Evolutionary conservation across 2,329 filamentous ascomycete genomes (phyloP).

Genomic region (Alternaria sp.): DNA sequence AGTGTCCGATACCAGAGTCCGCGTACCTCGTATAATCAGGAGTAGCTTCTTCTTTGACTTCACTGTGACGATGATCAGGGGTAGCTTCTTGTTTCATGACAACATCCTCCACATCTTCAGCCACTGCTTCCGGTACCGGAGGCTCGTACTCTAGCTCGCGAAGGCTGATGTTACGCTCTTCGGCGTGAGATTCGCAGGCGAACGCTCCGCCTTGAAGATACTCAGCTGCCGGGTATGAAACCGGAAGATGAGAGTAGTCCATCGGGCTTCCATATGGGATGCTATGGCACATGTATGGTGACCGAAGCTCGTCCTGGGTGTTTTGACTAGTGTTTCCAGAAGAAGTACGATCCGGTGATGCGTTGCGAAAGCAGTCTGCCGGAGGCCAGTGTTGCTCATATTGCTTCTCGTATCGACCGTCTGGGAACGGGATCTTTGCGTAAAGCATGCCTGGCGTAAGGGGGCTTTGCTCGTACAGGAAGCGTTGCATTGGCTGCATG

Average conservation of each 20-base stretch:
- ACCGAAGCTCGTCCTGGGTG: conserved; percentile 39
- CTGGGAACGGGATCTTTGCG: conserved; percentile 29
- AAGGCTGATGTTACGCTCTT: conserved; percentile 32
- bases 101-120: conserved; percentile 33
- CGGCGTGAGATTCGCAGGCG: conserved; percentile 11
- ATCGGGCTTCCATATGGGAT: conserved; percentile 27
- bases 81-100: conserved; percentile 31
- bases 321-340: conserved; percentile 42
- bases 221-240: conserved; percentile 28
- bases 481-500: conserved; percentile 44
- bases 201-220: conserved; percentile 20
- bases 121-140: conserved; percentile 28
- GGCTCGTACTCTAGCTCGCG: conserved; percentile 45
- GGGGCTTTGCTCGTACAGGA: conserved; percentile 39
- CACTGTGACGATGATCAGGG: conserved; percentile 24
- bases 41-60: conserved; percentile 23
- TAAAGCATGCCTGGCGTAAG: conserved; percentile 36
- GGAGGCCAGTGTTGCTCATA: conserved; percentile 33
- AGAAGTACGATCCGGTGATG: conserved; percentile 45
- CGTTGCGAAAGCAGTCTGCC: conserved; percentile 28
- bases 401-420: conserved; percentile 21
- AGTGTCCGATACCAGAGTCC: conserved; percentile 37
- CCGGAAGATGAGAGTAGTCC: conserved; percentile 21
- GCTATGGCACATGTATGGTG: conserved; percentile 27
- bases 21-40: conserved; percentile 23